Conservation (phyloP, 108 stramenopile species). For the Stephanodiscus triporus region DNA sequence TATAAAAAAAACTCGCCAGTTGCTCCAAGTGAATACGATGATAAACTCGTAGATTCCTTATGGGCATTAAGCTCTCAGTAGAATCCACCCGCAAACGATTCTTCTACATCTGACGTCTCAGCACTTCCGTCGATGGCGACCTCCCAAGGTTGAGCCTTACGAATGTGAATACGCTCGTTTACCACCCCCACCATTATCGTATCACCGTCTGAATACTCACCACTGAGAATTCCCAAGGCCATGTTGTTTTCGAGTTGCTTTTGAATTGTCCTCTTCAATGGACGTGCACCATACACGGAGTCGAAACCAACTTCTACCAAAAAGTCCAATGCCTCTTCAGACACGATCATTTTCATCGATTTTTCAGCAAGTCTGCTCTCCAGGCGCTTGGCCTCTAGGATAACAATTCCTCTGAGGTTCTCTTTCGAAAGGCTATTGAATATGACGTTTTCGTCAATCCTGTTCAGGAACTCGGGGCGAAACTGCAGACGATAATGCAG, state of each 20-base stretch:
- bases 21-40: neutral
- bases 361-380: slow-evolving; percentile 76
- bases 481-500: slow-evolving; percentile 53
- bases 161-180: slow-evolving; percentile 44
- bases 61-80: slow-evolving; percentile 2
- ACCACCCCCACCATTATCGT: slow-evolving; percentile 60
- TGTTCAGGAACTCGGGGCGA: slow-evolving; percentile 98
- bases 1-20: neutral
- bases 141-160: slow-evolving; percentile 35
- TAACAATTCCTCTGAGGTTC: slow-evolving; percentile 90
- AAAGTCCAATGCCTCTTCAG: slow-evolving; percentile 75
- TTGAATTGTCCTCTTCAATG: slow-evolving; percentile 95
- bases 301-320: slow-evolving; percentile 91
- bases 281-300: slow-evolving; percentile 96
- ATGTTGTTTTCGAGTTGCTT: slow-evolving; percentile 93
- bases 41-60: neutral
- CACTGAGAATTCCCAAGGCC: slow-evolving; percentile 83
- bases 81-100: slow-evolving; percentile 16
- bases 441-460: slow-evolving; percentile 95
- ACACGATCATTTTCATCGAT: slow-evolving; percentile 67
- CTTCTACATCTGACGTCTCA: slow-evolving; percentile 10
- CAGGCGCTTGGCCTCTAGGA: slow-evolving; percentile 71
- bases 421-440: slow-evolving; percentile 92
- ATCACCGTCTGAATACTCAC: slow-evolving; percentile 83
- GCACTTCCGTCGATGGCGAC: slow-evolving; percentile 13